phyloP scores from a whole-genome alignment of 768 basidiomycete genomes.

The Agaricus blazei region DNA sequence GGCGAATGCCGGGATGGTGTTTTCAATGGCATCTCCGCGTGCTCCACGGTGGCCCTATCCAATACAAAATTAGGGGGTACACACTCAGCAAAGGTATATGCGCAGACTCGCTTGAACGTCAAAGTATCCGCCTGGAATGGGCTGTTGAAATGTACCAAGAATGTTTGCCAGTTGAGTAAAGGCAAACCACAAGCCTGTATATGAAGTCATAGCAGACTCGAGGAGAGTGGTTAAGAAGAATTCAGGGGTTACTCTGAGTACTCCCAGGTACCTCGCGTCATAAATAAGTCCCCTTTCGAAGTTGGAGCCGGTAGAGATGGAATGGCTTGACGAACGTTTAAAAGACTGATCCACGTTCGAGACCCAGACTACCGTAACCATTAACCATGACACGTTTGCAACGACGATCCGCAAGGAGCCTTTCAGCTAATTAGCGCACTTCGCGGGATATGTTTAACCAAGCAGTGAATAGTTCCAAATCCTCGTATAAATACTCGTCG shows the following conservation, averaged over 20 bases:
- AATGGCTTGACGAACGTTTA: too few relatives aligned
- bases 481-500: too few relatives aligned
- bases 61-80: not conserved
- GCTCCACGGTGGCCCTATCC: conserved; percentile 72
- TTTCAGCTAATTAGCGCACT: too few relatives aligned
- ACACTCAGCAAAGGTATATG: not conserved
- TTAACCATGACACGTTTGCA: too few relatives aligned
- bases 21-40: conserved; percentile 72
- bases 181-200: not conserved
- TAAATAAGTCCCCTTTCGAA: too few relatives aligned
- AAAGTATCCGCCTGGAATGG: not conserved
- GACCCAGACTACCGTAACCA: too few relatives aligned
- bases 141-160: not conserved
- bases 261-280: too few relatives aligned
- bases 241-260: too few relatives aligned
- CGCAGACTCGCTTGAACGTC: conserved; percentile 16
- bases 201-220: not conserved
- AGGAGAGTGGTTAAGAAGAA: not conserved
- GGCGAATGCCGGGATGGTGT: conserved; percentile 68
- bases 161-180: conserved; percentile 1
- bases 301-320: too few relatives aligned
- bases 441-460: too few relatives aligned
- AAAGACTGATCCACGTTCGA: too few relatives aligned
- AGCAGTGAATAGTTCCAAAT: not conserved
- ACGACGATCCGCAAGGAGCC: too few relatives aligned